Conservation (phyloP, 2,329 filamentous ascomycete genomes). For the Stachybotrys elegans region DNA sequence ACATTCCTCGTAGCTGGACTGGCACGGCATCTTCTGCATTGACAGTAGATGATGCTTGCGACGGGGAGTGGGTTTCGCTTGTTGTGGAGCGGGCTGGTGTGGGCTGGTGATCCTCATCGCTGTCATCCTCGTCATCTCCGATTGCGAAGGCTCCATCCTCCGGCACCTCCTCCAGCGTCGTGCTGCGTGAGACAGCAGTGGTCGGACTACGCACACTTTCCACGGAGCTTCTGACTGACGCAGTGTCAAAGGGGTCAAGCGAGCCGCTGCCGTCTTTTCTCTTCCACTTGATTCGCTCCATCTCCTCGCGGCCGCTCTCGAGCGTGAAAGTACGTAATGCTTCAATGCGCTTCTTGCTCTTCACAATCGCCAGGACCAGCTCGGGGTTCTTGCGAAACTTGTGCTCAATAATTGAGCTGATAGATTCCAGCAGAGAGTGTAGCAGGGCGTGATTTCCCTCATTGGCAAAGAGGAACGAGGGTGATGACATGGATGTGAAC, state of each 20-base stretch:
- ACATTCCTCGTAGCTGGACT: slow-evolving; percentile 83
- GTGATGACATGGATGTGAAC: slow-evolving; percentile 87
- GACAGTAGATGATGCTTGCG: slow-evolving; percentile 63
- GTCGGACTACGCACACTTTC: slow-evolving; percentile 64
- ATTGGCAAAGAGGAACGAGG: slow-evolving; percentile 86
- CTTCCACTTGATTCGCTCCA: slow-evolving; percentile 70
- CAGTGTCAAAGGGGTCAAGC: slow-evolving; percentile 42
- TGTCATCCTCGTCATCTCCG: slow-evolving; percentile 72
- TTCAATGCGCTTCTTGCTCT: slow-evolving; percentile 78
- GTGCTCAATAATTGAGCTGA: slow-evolving; percentile 87
- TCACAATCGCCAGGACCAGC: slow-evolving; percentile 73
- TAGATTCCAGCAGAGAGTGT: slow-evolving; percentile 76
- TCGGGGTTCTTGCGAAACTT: slow-evolving; percentile 77
- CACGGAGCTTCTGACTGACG: slow-evolving; percentile 55
- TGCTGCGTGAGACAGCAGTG: slow-evolving; percentile 15
- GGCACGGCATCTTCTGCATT: slow-evolving; percentile 73
- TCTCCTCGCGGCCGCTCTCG: slow-evolving; percentile 86
- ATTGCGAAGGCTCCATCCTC: slow-evolving; percentile 83
- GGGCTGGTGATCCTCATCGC: slow-evolving; percentile 46
- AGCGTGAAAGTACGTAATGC: slow-evolving; percentile 82
- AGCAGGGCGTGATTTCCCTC: slow-evolving; percentile 84
- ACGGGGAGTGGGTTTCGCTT: slow-evolving; percentile 55
- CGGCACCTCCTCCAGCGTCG: slow-evolving; percentile 25
- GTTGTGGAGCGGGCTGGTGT: slow-evolving; percentile 60
- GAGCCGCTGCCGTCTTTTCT: slow-evolving; percentile 57